Percentiles rank a stretch among this genome's conserved stretches.
Evolutionary conservation across 768 basidiomycete genomes (phyloP).

Genomic region (Leccinum subgranulosum): DNA sequence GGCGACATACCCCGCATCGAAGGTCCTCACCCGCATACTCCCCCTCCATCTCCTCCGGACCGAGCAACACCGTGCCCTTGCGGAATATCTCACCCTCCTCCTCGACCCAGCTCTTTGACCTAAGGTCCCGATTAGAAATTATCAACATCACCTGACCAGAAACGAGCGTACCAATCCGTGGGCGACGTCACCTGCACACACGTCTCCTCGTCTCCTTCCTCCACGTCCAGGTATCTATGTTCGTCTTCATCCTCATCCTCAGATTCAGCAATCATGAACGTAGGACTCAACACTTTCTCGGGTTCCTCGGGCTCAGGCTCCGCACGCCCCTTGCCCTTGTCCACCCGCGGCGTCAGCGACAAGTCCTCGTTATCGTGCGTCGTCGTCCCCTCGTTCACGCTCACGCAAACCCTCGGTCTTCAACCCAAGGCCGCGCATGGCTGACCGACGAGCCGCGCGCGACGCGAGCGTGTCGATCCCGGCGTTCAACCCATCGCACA

Average conservation of each 20-base stretch:
- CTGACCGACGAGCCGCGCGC: background rate
- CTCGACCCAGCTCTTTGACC: constrained; percentile 78
- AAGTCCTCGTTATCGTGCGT: background rate
- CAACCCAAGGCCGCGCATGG: background rate
- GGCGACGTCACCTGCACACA: constrained; percentile 31
- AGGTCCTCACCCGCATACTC: constrained; percentile 89
- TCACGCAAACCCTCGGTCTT: background rate
- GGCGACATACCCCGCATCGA: constrained; percentile 63
- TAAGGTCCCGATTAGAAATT: constrained; percentile 20
- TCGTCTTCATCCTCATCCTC: constrained; percentile 50
- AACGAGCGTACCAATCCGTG: constrained; percentile 44
- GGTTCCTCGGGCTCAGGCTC: constrained; percentile 63
- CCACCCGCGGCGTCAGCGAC: constrained; percentile 59
- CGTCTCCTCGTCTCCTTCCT: constrained; percentile 32
- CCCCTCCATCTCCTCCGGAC: constrained; percentile 84
- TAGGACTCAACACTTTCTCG: constrained; percentile 72
- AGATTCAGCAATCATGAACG: constrained; percentile 50
- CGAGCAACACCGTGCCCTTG: constrained; percentile 78
- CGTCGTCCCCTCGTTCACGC: background rate
- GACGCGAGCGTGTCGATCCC: background rate
- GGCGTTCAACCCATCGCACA: background rate
- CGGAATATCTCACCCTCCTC: constrained; percentile 98
- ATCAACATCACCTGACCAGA: background rate
- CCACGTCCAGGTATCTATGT: constrained; percentile 31
- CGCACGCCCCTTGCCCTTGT: constrained; percentile 78